Percentiles rank a stretch among this genome's conserved stretches.
phyloP scores from a whole-genome alignment of 106 monocot species.

The Phalaenopsis equestris region DNA sequence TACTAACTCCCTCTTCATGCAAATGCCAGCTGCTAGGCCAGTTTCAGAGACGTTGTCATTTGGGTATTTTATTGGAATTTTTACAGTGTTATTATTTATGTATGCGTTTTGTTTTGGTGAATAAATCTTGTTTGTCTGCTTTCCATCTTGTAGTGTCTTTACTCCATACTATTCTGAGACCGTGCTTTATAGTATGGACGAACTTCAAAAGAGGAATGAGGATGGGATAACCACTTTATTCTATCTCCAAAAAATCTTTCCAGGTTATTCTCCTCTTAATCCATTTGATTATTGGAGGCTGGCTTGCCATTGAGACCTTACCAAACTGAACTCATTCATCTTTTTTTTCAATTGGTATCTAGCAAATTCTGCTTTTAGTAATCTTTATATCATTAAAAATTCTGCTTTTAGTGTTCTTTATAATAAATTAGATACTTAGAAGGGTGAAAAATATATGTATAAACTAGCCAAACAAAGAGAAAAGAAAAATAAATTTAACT shows the following conservation, averaged over 20 bases:
- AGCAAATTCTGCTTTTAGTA: too few species aligned
- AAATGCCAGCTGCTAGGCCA: slow-evolving; percentile 58
- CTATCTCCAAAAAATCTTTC: slow-evolving; percentile 90
- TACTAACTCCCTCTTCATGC: slow-evolving; percentile 85
- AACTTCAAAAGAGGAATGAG: slow-evolving; percentile 79
- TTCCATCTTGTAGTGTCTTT: slow-evolving; percentile 65
- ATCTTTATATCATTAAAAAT: too few species aligned
- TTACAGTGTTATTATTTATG: not conserved
- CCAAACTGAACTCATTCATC: not conserved
- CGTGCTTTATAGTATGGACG: slow-evolving; percentile 62
- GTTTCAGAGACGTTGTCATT: slow-evolving; percentile 82
- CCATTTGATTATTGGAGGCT: not conserved
- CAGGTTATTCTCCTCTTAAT: slow-evolving; percentile 35
- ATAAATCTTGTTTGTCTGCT: not conserved
- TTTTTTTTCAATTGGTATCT: not conserved
- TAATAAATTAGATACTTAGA: too few species aligned
- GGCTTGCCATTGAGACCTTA: not conserved
- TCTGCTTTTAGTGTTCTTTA: too few species aligned
- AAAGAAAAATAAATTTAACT: too few species aligned
- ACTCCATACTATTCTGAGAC: slow-evolving; percentile 81
- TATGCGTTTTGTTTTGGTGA: not conserved
- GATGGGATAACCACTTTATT: slow-evolving; percentile 86
- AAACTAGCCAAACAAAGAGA: too few species aligned
- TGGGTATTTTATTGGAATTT: slow-evolving; percentile 29
- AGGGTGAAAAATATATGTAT: too few species aligned